These are phyloP conservation scores for Wallacemonas collosoma DNA, from an alignment of 208 protist genomes.

Conservation along the genomic window DNA sequence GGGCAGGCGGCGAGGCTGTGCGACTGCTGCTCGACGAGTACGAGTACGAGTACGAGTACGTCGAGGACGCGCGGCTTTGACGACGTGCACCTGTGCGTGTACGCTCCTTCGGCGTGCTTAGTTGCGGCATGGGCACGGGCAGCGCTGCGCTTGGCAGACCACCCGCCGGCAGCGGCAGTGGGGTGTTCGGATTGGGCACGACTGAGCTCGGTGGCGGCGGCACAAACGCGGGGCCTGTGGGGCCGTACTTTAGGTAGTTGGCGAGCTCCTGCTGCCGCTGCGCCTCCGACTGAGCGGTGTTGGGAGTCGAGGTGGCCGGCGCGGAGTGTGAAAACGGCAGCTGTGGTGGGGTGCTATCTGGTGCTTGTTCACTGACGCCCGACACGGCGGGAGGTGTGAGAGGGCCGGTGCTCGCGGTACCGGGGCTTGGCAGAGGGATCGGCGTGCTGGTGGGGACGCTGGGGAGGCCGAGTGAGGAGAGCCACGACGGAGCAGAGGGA, in stretches of 20 bases:
- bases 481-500: not conserved
- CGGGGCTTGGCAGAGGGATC: constrained; percentile 4
- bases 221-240: constrained; percentile 22
- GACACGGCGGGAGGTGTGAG: not conserved
- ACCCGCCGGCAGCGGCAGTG: constrained; percentile 1
- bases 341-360: not conserved
- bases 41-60: constrained; percentile 15
- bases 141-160: not conserved
- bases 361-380: not conserved
- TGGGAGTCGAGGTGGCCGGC: not conserved
- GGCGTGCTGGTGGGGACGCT: not conserved
- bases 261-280: constrained; percentile 18
- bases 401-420: constrained; percentile 6
- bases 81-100: not conserved
- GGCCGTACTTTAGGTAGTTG: constrained; percentile 30
- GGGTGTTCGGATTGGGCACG: constrained; percentile 3
- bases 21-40: constrained; percentile 19
- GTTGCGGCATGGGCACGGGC: not conserved
- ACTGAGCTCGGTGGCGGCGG: constrained; percentile 13
- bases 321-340: not conserved
- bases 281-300: not conserved
- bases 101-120: constrained; percentile 4
- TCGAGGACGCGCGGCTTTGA: not conserved
- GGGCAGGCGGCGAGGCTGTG: constrained; percentile 3
- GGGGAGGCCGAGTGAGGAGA: not conserved